Base-by-base conservation (phyloP, 2,329 filamentous ascomycete genomes). In the Ceratocystis albifundus region DNA sequence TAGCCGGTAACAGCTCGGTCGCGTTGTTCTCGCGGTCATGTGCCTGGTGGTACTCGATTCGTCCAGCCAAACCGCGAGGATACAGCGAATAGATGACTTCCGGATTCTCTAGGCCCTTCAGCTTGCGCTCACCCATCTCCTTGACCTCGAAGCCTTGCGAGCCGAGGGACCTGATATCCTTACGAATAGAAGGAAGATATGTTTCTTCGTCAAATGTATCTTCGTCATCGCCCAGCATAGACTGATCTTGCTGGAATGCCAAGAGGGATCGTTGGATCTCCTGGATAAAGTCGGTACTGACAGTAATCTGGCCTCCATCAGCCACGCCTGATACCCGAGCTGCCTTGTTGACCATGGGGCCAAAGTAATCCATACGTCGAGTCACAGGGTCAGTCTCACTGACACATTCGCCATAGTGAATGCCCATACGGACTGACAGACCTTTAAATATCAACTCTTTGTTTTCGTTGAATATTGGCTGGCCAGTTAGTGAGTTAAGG, bases 301-400 rank as follows among this genome's bases (percentile, higher is more conserved):
- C 94, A 0, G 93, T 94, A 70, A 97, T 96, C 74, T 99, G 93
- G 0, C 94, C 94, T 69, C 94, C 94, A 74, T 99, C 94, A 45
- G 94, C 94, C 55, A 96, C 92, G 25, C 90, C 88, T 5, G 90
- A 94, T 70, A 99, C 96, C 77, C 94, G 88, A 17, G 94, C 88
- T 0, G 94, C 90, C 73, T 95, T 92, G 77, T 99, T 99, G 72
- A 99, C 94, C 91, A 99, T 99, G 15, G 94, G 94, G 0, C 94
- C 94, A 74, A 97, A 99, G 77, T 99, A 99, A 72, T 99, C 94
- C 94, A 99, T 99, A 69, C 94, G 90, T 67, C 92, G 88, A 1
- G 94, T 99, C 62, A 99, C 92, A 0, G 94, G 94, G 75, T 99
- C 94, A 62, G 88, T 88, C 75, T 99, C 94, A 74, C 91, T 96